Base-by-base conservation (phyloP, 805 yeast species). In the Diddensiella santjacobensis region DNA sequence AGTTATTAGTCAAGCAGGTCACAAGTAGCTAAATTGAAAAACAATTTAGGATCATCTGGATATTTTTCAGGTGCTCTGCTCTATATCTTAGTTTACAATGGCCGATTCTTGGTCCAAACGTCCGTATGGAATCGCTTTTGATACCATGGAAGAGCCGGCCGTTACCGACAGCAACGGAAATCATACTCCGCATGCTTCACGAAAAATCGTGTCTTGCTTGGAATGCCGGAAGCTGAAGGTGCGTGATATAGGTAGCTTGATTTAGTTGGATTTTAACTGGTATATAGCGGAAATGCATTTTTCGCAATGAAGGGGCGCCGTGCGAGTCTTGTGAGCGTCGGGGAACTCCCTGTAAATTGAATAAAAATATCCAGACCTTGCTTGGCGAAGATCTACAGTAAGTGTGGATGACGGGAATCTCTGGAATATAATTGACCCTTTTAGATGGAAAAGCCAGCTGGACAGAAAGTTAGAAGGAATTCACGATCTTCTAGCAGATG, bases 161-260 rank as follows among this genome's bases (percentile, higher is more conserved):
- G n/a, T n/a, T n/a, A n/a, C n/a, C n/a, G n/a, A n/a, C n/a, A n/a
- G n/a, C n/a, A n/a, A n/a, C n/a, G n/a, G n/a, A n/a, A n/a, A 13
- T 6, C 38, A 35, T 15, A 35, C 20, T 13, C 43, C 43, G 10
- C 41, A 38, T 20, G 24, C 26, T 17, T 19, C 43, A 13, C 8
- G 43, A n/a, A 40, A 26, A 15, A 23, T 23, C 11, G 33, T 40
- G 33, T 44, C 47, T 13, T 44, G 47, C 33, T 13, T 31, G 41
- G 11, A 36, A 22, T 44, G 47, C 24, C 29, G 47, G 3, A 44
- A 24, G 35, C 35, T 44, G 31, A 44, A 44, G 31, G 43, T 40
- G 6, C 11, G 33, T 24, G 13, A 10, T 35, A 35, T 35, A 6
- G 39, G 15, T 11, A 10, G 39, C 8, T 35, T 10, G 18, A 11